Evolutionary conservation across 2,329 filamentous ascomycete species (phyloP), one percentile per base, ranked within the genome.

Genomic region (Microsporum audouinii): DNA sequence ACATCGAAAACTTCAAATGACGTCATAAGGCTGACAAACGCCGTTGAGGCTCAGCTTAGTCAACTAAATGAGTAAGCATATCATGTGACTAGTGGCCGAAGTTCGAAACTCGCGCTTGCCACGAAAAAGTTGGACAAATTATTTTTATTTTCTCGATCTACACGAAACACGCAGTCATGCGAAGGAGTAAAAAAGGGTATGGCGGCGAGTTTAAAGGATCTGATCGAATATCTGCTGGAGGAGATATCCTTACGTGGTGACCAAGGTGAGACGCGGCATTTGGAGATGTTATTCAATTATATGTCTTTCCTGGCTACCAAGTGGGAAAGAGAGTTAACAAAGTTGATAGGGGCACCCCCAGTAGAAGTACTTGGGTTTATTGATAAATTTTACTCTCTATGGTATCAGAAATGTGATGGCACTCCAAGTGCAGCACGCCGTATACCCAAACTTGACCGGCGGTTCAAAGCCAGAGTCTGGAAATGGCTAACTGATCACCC

Each of bases 161-260:
- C 36, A 38, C 3, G 33, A n/a, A 27, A 8, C 17, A 57, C 39
- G 55, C 49, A 57, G 34, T 36, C 39, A 57, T 57, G 49, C 49
- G n/a, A 55, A 36, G 49, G 31, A 55, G 38, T 12, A 61, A 59
- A 58, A 23, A 23, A 31, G 23, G 41, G 57, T 59, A 80, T 80
- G 79, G 76, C 73, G 59, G 74, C 72, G 62, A 79, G 79, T 60
- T 73, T 84, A 63, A 82, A 83, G 68, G 77, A 79, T 57, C 72
- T 86, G 65, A 76, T 85, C 63, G 78, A 84, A 68, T 81, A 78
- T 71, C 68, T 86, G 61, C 73, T 85, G 56, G 78, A 79, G 63
- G 80, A 84, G 71, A 79, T 86, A 69, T 83, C 83, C 29, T 76
- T 85, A 55, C 78, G 78, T 65, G 82, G 83, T 65, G 76, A 77